Evolutionary conservation across 352 stramenopile genomes (phyloP), one percentile per base, ranked within the genome.

Genomic region (Globisporangium solare): DNA sequence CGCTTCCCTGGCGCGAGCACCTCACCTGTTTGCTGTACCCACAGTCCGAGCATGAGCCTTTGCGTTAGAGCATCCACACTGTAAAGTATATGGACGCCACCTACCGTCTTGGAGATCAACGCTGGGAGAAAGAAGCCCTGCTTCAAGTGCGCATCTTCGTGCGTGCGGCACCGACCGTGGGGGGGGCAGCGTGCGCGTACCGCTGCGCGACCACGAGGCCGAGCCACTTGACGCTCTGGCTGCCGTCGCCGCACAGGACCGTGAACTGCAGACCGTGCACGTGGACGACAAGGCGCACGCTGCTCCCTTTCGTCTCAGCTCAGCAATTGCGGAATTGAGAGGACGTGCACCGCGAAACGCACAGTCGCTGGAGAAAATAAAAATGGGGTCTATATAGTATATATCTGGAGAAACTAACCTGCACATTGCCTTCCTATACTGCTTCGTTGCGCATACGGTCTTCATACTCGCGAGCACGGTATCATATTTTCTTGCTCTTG

Each of bases 181-280:
- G 80, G 2, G 80, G 81, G 6, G 71, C 70, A 41, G 67, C 66
- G 2, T 91, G 58, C 35, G 86, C 71, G 53, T 94, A 94, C 39
- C 82, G 76, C 54, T 95, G 86, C 3, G 80, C 83, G 18, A 82
- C 84, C 21, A 71, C 84, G 11, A 93, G 71, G 1, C 83, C 83
- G n/a, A 95, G 79, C 86, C 86, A 94, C 47, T 89, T 90, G 66
- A 89, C 67, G 27, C 63, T 84, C 68, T 95, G 85, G 21, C 52
- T 60, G 14, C 86, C 86, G 63, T 89, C 83, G 27, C 86, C 86
- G 63, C 86, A 94, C 2, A 83, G 71, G n/a, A 95, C 67, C 4
- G 67, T 58, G 45, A 95, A 89, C 49, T 79, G 68, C 15, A 92
- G 59, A 0, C 83, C 81, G 22, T 92, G 73, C 20, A 91, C 83